Conservation (phyloP, 768 basidiomycete species). For the Boletus rubropictus region DNA sequence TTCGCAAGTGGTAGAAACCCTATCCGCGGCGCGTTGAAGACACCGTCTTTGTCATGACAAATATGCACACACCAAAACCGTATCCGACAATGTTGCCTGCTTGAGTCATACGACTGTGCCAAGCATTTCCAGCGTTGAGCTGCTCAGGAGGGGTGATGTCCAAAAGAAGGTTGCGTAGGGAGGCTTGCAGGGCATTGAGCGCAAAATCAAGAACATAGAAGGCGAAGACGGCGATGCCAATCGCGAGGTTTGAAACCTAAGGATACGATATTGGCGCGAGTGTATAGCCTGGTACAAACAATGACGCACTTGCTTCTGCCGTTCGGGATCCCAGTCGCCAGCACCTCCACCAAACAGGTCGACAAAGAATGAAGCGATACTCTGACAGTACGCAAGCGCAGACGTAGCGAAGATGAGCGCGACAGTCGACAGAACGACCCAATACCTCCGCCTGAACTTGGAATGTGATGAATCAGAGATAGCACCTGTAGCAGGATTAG, state of each 20-base stretch:
- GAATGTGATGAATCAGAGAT: slow-evolving; percentile 92
- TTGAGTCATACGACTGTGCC: slow-evolving; percentile 95
- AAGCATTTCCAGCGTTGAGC: slow-evolving; percentile 91
- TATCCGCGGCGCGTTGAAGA: slow-evolving; percentile 23
- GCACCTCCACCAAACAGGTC: slow-evolving; percentile 68
- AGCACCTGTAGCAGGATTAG: slow-evolving; percentile 52
- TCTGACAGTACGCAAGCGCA: slow-evolving; percentile 77
- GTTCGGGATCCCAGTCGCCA: slow-evolving; percentile 84
- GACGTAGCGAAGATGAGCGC: slow-evolving; percentile 76
- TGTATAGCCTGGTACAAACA: not conserved
- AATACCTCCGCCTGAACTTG: slow-evolving; percentile 85
- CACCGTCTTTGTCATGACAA: not conserved
- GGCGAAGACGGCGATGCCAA: slow-evolving; percentile 78
- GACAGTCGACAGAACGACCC: slow-evolving; percentile 84
- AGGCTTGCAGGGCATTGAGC: slow-evolving; percentile 93
- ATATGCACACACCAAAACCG: slow-evolving; percentile 62
- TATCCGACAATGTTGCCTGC: slow-evolving; percentile 96
- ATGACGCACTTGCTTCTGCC: slow-evolving; percentile 49
- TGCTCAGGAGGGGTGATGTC: slow-evolving; percentile 88
- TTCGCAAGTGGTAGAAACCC: slow-evolving; percentile 86
- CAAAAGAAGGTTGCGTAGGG: slow-evolving; percentile 86
- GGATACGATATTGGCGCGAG: not conserved
- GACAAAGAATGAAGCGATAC: slow-evolving; percentile 66
- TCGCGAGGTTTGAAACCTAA: slow-evolving; percentile 66
- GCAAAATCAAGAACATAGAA: slow-evolving; percentile 97